Conservation (phyloP, 1,284 basidiomycete species). For the Austropuccinia psidii region DNA sequence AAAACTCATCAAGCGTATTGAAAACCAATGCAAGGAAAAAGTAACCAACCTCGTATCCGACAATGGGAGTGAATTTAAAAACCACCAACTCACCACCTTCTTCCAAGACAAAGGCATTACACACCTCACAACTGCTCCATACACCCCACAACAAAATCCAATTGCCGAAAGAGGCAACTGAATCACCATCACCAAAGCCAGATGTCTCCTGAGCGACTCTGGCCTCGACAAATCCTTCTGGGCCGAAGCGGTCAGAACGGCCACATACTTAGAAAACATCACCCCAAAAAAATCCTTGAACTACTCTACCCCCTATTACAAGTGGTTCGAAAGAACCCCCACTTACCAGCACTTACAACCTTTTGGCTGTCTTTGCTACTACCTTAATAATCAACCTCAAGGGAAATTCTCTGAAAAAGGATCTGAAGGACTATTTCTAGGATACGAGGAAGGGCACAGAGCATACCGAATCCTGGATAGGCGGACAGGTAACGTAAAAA, state of each 20-base stretch:
- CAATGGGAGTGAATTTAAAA: slow-evolving; percentile 16
- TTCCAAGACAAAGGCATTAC: slow-evolving; percentile 20
- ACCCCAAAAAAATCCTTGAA: slow-evolving; percentile 36
- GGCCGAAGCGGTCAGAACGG: not conserved
- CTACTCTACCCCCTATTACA: not conserved
- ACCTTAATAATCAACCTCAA: not conserved
- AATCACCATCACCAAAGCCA: not conserved
- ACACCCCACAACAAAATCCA: not conserved
- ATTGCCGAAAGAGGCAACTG: not conserved
- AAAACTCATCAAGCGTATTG: too few species aligned
- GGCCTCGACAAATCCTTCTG: not conserved
- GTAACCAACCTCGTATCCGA: not conserved
- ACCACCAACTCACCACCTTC: not conserved
- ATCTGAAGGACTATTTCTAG: not conserved
- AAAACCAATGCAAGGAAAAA: too few species aligned
- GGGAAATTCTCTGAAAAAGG: not conserved
- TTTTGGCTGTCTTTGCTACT: not conserved
- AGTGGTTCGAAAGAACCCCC: not conserved
- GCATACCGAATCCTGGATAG: not conserved
- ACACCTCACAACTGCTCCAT: slow-evolving; percentile 41
- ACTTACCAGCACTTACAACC: not conserved
- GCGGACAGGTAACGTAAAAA: not conserved
- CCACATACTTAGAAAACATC: not conserved
- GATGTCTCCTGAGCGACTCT: not conserved
- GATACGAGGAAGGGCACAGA: not conserved